A percentile compares a stretch with the other conserved stretches of the same genome.
Evolutionary conservation across 805 yeast genomes (phyloP).

Genomic region (Saccharomycodes ludwigii): DNA sequence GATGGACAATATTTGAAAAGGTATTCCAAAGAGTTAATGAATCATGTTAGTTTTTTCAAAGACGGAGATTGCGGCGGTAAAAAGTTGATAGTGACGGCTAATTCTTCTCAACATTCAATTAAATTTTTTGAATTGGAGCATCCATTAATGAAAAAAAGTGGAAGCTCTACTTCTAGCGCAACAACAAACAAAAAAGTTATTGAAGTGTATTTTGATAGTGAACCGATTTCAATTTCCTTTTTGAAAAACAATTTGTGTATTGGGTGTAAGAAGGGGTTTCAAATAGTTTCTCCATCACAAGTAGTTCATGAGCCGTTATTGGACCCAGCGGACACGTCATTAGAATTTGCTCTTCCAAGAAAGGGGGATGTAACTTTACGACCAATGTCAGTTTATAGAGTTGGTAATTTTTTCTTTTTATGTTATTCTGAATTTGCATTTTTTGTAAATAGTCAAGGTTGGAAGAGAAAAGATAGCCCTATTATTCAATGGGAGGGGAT

Average conservation of each 20-base stretch:
- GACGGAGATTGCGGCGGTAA: slow-evolving; percentile 89
- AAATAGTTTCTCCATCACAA: slow-evolving; percentile 76
- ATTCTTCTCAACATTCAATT: slow-evolving; percentile 67
- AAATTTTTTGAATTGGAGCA: slow-evolving; percentile 83
- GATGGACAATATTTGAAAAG: slow-evolving; percentile 35
- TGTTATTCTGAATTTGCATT: slow-evolving; percentile 91
- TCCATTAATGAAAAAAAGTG: slow-evolving; percentile 30
- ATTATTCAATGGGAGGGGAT: slow-evolving; percentile 94
- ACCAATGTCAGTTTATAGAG: slow-evolving; percentile 84
- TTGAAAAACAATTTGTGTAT: slow-evolving; percentile 81
- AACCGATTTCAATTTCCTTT: slow-evolving; percentile 85
- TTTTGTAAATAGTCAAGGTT: slow-evolving; percentile 87
- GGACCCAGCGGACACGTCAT: slow-evolving; percentile 97
- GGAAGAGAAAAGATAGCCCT: slow-evolving; percentile 93
- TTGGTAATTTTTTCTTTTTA: slow-evolving; percentile 77
- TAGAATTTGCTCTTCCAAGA: slow-evolving; percentile 67
- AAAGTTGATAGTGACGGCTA: slow-evolving; percentile 79
- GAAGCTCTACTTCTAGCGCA: slow-evolving; percentile 25
- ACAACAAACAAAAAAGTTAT: slow-evolving; percentile 56
- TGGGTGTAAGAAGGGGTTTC: slow-evolving; percentile 95
- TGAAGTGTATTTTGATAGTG: slow-evolving; percentile 75
- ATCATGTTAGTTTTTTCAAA: slow-evolving; percentile 83
- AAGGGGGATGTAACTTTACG: slow-evolving; percentile 49
- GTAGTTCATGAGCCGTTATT: slow-evolving; percentile 78
- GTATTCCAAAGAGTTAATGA: slow-evolving; percentile 64